phyloP scores from a whole-genome alignment of 371 early-diverging fungal species.

The Mortierella sp. region DNA sequence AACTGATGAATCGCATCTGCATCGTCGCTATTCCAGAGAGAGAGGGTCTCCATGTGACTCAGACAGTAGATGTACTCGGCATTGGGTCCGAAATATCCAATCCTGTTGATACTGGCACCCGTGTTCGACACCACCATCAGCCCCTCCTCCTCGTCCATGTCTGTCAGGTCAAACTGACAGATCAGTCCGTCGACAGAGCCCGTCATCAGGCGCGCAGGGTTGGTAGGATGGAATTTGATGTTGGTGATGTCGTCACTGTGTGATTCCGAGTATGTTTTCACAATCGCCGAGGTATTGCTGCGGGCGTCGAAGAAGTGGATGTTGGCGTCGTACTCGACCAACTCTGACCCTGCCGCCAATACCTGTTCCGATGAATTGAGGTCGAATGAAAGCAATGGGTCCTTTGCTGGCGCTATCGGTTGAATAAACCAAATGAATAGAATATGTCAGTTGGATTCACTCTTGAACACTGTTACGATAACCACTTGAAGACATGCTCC shows the following conservation, averaged over 20 bases:
- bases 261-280: conserved; percentile 80
- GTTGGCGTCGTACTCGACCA: conserved; percentile 72
- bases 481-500: not conserved
- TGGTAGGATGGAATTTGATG: conserved; percentile 83
- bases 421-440: not conserved
- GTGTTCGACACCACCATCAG: conserved; percentile 86
- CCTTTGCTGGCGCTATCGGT: conserved; percentile 57
- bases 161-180: conserved; percentile 77
- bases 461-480: no score
- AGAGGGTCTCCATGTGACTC: conserved; percentile 92
- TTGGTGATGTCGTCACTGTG: conserved; percentile 95
- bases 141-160: conserved; percentile 91
- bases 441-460: not conserved
- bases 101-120: conserved; percentile 81
- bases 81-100: conserved; percentile 92
- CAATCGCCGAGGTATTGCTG: conserved; percentile 32
- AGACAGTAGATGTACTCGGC: conserved; percentile 88
- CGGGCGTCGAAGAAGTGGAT: conserved; percentile 79
- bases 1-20: conserved; percentile 49
- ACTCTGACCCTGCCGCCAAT: conserved; percentile 82
- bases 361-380: conserved; percentile 73
- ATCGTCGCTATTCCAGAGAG: conserved; percentile 68
- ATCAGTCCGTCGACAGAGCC: conserved; percentile 85
- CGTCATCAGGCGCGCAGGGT: conserved; percentile 70
- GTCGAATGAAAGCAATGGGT: conserved; percentile 77